Base-by-base conservation (phyloP, 2,329 filamentous ascomycete species). In the Fonsecaea erecta region DNA sequence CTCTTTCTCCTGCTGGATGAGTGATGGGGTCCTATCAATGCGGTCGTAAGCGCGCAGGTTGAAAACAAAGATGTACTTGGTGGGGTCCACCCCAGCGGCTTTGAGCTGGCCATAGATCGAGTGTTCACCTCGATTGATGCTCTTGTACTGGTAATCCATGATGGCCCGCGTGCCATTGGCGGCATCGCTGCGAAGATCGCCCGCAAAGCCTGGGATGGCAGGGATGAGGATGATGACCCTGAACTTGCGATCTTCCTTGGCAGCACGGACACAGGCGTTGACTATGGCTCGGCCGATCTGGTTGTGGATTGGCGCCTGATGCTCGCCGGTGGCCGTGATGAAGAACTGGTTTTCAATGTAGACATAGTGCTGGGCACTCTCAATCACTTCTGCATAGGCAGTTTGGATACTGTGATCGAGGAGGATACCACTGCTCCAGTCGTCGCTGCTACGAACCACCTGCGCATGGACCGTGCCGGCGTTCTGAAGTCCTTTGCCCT, bases 301-400 rank as follows among this genome's bases (percentile, higher is more conserved):
- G 75, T 99, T 99, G 77, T 92, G 88, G 26, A 98, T 87, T 0
- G 94, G 94, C 0, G 83, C 80, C 75, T 97, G 93, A 37, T 97
- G 79, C n/a, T 95, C 89, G 8, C 92, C 92, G 0, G 94, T 98
- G 0, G 95, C 91, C 1, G 93, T 96, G 75, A 96, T 97, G 83
- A 98, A 99, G 81, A 98, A 98, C 74, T 99, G 95, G 73, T 98
- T 98, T 77, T 99, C 95, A 66, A 99, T 97, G 80, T 98, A 99
- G 26, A 99, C 90, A 71, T 88, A 97, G 75, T 98, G 94, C 77
- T 97, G 82, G 0, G 94, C 94, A 58, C 91, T 92, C 57, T 89
- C 83, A 72, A 98, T 98, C 32, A 96, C 81, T 68, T 97, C 92
- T 21, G 82, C 85, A 77, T 96, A 96, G 0, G 93, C 92, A 72